These are phyloP conservation scores for Tetracentron sinense DNA, from an alignment of 164 flowering plant species.

Conservation along the genomic window DNA sequence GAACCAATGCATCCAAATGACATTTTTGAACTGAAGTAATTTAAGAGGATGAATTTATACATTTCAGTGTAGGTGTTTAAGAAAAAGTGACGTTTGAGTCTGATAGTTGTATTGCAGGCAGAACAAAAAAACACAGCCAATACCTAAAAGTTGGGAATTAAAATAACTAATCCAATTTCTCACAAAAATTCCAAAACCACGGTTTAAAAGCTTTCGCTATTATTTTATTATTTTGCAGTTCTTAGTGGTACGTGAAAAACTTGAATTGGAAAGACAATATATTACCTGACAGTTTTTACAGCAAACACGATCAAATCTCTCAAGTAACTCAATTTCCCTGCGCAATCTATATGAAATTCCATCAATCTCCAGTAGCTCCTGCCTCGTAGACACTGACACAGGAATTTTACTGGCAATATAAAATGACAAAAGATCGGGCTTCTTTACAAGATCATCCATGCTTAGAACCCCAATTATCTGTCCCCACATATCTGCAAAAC, in stretches of 20 bases:
- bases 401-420: constrained; percentile 85
- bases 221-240: too few species aligned
- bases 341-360: constrained; percentile 82
- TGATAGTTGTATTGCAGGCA: too few species aligned
- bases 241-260: too few species aligned
- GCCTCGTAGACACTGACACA: constrained; percentile 72
- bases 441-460: constrained; percentile 63
- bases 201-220: too few species aligned
- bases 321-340: constrained; percentile 80
- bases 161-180: too few species aligned
- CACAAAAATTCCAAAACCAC: not conserved
- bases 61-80: too few species aligned
- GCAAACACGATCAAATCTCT: constrained; percentile 64
- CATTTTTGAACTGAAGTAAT: too few species aligned
- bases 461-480: constrained; percentile 61
- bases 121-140: too few species aligned
- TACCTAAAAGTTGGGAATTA: too few species aligned
- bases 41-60: too few species aligned
- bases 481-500: constrained; percentile 84
- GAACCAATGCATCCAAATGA: too few species aligned
- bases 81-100: too few species aligned
- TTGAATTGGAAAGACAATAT: not conserved
- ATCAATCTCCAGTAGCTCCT: constrained; percentile 87
- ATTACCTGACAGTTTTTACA: constrained; percentile 83
- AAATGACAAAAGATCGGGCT: constrained; percentile 83